phyloP scores from a whole-genome alignment of 192 early-diverging fungal species.

The Coemansia aciculifera region DNA sequence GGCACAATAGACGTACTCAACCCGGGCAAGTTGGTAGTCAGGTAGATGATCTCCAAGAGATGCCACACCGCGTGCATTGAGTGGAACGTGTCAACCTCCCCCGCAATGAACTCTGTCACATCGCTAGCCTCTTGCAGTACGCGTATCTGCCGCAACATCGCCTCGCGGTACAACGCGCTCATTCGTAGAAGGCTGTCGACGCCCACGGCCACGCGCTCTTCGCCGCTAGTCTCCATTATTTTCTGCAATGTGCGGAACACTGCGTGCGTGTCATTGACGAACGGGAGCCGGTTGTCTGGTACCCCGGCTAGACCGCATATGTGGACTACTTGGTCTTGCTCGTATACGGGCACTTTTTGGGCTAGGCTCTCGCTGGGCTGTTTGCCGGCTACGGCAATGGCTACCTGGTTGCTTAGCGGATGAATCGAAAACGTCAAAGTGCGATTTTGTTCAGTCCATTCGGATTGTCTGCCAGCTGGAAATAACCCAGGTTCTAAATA shows the following conservation, averaged over 20 bases:
- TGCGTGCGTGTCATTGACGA: conserved; percentile 52
- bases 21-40: conserved; percentile 29
- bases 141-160: conserved; percentile 41
- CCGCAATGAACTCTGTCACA: conserved; percentile 15
- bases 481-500: conserved; percentile 31
- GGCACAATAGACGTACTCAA: conserved; percentile 32
- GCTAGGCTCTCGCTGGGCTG: conserved; percentile 20
- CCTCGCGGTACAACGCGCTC: conserved; percentile 50
- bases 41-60: conserved; percentile 47
- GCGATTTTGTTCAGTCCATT: conserved; percentile 40
- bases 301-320: conserved; percentile 22
- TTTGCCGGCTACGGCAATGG: conserved; percentile 32
- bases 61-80: conserved; percentile 53
- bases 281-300: conserved; percentile 32
- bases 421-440: conserved; percentile 33
- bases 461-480: conserved; percentile 23
- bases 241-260: conserved; percentile 42
- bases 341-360: conserved; percentile 3
- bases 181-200: conserved; percentile 23
- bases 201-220: neutral
- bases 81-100: conserved; percentile 35
- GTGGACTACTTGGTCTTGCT: conserved; percentile 35
- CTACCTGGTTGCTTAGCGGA: conserved; percentile 24
- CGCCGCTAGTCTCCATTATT: conserved; percentile 14
- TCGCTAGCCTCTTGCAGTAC: conserved; percentile 26